Conservation (phyloP, 2,329 filamentous ascomycete species). For the Pestalotiopsis sp. region DNA sequence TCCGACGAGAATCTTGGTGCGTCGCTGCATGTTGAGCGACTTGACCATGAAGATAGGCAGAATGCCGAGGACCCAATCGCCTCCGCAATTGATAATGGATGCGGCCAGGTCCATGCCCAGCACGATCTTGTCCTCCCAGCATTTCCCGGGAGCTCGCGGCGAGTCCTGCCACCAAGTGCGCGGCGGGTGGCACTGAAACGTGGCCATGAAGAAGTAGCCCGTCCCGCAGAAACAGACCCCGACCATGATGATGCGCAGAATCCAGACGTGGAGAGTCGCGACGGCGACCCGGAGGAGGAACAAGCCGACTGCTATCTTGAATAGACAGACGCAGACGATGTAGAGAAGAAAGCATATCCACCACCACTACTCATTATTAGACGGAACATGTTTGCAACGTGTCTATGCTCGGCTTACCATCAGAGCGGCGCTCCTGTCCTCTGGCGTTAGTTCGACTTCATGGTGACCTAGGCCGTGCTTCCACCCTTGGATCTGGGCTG, state of each 20-base stretch:
- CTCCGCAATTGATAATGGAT: slow-evolving; percentile 7
- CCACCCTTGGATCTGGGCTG: slow-evolving; percentile 6
- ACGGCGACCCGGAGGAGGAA: slow-evolving; percentile 10
- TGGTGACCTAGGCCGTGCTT: slow-evolving; percentile 6
- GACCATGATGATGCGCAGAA: background rate
- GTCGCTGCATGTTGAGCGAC: slow-evolving; percentile 4
- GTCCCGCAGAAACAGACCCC: slow-evolving; percentile 1
- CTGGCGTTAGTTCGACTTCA: background rate
- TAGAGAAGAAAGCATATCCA: slow-evolving; percentile 8
- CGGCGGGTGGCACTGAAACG: slow-evolving; percentile 9
- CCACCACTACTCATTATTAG: slow-evolving; percentile 8
- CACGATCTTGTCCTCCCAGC: slow-evolving; percentile 9
- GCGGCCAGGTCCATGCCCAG: background rate
- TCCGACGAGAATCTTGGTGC: slow-evolving; percentile 8
- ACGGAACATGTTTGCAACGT: background rate
- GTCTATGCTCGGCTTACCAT: background rate
- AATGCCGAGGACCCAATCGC: slow-evolving; percentile 7
- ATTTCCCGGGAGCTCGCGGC: slow-evolving; percentile 8
- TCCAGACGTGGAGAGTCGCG: background rate
- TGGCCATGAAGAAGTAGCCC: slow-evolving; percentile 4
- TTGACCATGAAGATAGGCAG: slow-evolving; percentile 10
- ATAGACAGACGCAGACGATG: slow-evolving; percentile 2
- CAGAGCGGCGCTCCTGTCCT: background rate
- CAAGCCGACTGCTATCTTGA: slow-evolving; percentile 9
- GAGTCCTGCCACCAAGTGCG: slow-evolving; percentile 8